phyloP scores from a whole-genome alignment of 176 grass and related monocot genomes.

The Avena insularis region DNA sequence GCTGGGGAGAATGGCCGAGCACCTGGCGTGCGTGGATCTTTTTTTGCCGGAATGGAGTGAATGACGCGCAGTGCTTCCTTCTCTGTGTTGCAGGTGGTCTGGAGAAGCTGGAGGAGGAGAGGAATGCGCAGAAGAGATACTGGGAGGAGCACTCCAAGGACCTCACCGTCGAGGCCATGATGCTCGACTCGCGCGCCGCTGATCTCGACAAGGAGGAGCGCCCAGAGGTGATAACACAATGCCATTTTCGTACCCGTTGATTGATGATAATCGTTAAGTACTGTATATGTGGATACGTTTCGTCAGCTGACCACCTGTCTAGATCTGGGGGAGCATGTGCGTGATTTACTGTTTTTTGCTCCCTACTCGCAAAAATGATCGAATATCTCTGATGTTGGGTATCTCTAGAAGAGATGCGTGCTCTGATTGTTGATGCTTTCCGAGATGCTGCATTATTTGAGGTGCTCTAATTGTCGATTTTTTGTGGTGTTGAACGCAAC shows the following conservation, averaged over 20 bases:
- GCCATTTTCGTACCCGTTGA: background rate
- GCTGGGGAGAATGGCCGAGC: slow-evolving; percentile 30
- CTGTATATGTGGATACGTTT: background rate
- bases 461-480: background rate
- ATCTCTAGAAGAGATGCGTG: background rate
- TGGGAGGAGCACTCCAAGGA: slow-evolving; percentile 96
- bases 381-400: background rate
- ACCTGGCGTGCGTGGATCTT: slow-evolving; percentile 27
- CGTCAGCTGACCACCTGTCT: background rate
- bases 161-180: slow-evolving; percentile 98
- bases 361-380: background rate
- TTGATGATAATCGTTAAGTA: background rate
- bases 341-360: background rate
- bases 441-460: slow-evolving; percentile 6
- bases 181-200: slow-evolving; percentile 91
- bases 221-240: slow-evolving; percentile 63
- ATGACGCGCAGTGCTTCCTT: background rate
- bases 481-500: slow-evolving; percentile 1
- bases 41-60: background rate
- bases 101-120: slow-evolving; percentile 68
- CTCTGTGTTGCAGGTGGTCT: slow-evolving; percentile 3
- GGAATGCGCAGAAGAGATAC: slow-evolving; percentile 85
- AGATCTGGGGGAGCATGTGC: slow-evolving; percentile 22
- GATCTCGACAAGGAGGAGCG: slow-evolving; percentile 96
- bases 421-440: background rate